A percentile compares a stretch with the other conserved stretches of the same genome.
phyloP scores from a whole-genome alignment of 768 basidiomycete genomes.

The Rhizopogon roseolus region DNA sequence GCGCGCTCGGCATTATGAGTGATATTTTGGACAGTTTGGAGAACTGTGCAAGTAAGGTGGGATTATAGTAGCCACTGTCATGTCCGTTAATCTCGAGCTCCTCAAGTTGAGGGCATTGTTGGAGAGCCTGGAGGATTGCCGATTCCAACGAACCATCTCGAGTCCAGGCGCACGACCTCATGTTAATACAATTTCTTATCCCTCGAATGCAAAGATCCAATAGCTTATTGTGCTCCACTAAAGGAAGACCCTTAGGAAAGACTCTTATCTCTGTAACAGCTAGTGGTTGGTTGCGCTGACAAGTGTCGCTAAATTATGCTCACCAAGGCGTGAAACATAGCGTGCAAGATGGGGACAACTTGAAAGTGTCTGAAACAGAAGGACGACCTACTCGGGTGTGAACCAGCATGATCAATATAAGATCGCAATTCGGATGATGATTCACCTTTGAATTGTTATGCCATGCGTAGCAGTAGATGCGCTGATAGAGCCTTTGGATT shows the following conservation, averaged over 20 bases:
- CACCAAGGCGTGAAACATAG: slow-evolving; percentile 56
- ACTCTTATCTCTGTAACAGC: slow-evolving; percentile 61
- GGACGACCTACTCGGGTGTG: slow-evolving; percentile 40
- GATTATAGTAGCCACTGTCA: slow-evolving; percentile 48
- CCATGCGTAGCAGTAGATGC: slow-evolving; percentile 65
- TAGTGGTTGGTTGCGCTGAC: neutral
- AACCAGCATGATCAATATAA: neutral
- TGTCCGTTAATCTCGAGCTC: slow-evolving; percentile 74
- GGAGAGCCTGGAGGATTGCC: slow-evolving; percentile 50
- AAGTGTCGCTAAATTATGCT: slow-evolving; percentile 14
- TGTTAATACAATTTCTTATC: slow-evolving; percentile 55
- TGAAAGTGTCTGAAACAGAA: slow-evolving; percentile 60
- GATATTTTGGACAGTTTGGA: slow-evolving; percentile 49
- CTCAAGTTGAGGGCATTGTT: slow-evolving; percentile 33
- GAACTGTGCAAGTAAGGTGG: slow-evolving; percentile 45
- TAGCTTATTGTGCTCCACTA: slow-evolving; percentile 27
- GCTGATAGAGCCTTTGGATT: slow-evolving; percentile 48
- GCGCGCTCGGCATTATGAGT: slow-evolving; percentile 68
- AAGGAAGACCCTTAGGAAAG: slow-evolving; percentile 53
- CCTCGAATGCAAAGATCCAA: slow-evolving; percentile 41
- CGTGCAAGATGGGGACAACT: slow-evolving; percentile 49
- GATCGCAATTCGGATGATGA: neutral
- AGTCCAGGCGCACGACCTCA: slow-evolving; percentile 72
- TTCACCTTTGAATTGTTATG: slow-evolving; percentile 55
- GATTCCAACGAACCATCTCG: slow-evolving; percentile 70